Conservation (phyloP, 768 basidiomycete genomes). For the Boletus sp. region DNA sequence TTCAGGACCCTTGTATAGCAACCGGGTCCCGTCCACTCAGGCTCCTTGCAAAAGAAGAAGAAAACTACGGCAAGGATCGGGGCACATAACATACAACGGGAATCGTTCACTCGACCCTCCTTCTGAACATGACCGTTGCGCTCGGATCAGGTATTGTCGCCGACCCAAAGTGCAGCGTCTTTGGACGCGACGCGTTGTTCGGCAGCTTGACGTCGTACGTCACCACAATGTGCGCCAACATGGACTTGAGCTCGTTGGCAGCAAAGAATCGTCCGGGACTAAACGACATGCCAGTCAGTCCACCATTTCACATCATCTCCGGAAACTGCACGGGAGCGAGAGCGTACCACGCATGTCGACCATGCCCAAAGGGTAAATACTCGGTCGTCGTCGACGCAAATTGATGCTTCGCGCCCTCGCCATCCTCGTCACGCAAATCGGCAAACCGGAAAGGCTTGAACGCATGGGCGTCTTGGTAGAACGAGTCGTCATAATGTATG, state of each 20-base stretch:
- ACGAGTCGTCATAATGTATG: not conserved
- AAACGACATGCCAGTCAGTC: not conserved
- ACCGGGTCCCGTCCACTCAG: no score
- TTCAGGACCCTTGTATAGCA: no score
- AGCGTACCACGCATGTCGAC: not conserved
- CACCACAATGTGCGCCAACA: conserved; percentile 46
- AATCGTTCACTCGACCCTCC: not conserved
- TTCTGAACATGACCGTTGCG: conserved; percentile 14
- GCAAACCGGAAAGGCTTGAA: not conserved
- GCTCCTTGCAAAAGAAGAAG: no score
- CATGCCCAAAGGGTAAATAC: not conserved
- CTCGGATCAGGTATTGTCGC: not conserved
- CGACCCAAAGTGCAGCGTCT: not conserved
- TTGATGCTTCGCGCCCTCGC: not conserved
- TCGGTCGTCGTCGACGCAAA: not conserved
- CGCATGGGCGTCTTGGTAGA: not conserved
- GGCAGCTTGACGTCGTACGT: conserved; percentile 19
- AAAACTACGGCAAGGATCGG: no score
- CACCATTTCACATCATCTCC: no score
- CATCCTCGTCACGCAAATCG: not conserved
- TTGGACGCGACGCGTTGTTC: not conserved
- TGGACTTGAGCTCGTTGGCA: conserved; percentile 41
- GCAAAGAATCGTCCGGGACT: conserved; percentile 41
- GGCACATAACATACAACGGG: no score
- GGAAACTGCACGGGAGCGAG: not conserved